Conservation (phyloP, 2,329 filamentous ascomycete genomes). For the Ilyonectria mors-panacis region DNA sequence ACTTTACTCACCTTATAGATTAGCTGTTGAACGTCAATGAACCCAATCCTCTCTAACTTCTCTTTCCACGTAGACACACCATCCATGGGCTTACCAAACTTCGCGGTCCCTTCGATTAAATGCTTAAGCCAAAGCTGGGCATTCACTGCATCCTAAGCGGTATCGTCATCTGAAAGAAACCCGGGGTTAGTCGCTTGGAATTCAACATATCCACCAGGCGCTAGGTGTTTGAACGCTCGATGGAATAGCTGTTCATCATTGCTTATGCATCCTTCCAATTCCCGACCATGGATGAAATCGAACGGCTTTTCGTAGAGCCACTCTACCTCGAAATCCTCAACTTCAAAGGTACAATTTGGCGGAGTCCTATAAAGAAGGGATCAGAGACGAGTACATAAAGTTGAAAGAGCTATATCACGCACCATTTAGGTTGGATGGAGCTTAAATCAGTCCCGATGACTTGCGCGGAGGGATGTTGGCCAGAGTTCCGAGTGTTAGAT, state of each 20-base stretch:
- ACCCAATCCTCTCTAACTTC: background rate
- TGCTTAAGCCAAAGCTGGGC: background rate
- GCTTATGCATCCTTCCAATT: background rate
- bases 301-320: background rate
- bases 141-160: background rate
- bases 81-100: slow-evolving; percentile 1
- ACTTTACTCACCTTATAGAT: background rate
- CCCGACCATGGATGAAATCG: background rate
- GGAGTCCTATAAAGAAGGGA: background rate
- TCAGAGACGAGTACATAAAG: background rate
- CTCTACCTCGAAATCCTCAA: background rate
- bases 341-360: slow-evolving; percentile 3
- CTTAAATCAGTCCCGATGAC: slow-evolving; percentile 16
- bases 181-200: background rate
- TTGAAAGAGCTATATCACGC: background rate
- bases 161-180: background rate
- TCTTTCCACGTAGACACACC: background rate
- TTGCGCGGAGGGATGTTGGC: slow-evolving; percentile 8
- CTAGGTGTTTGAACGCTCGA: background rate
- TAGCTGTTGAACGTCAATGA: slow-evolving; percentile 6
- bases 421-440: slow-evolving; percentile 16
- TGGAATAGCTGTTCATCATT: background rate
- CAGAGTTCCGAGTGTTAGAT: background rate
- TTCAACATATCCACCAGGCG: background rate
- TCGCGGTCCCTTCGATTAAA: background rate